These are phyloP conservation scores for Reutealis trisperma DNA, from an alignment of 345 rosid species.

Conservation along the genomic window DNA sequence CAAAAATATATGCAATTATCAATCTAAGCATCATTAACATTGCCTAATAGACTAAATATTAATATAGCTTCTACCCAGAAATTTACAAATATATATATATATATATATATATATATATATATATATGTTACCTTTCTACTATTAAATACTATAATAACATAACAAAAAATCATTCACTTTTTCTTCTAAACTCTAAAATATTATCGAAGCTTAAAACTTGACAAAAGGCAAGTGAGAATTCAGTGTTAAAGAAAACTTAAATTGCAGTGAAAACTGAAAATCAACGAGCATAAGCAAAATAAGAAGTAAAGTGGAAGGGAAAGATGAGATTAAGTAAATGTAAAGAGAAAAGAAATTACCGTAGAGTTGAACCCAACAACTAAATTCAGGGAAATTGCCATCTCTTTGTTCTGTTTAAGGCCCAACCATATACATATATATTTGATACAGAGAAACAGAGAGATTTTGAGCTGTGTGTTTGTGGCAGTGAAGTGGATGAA, in stretches of 20 bases:
- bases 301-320: neutral
- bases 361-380: conserved; percentile 33
- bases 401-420: conserved; percentile 15
- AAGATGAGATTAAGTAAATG: neutral
- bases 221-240: neutral
- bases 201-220: neutral
- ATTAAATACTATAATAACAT: neutral
- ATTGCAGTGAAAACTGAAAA: neutral
- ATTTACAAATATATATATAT: too few species aligned
- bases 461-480: conserved; percentile 2
- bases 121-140: neutral
- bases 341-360: conserved; percentile 21
- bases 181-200: neutral
- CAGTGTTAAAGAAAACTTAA: neutral
- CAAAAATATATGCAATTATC: neutral
- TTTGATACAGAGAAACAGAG: neutral
- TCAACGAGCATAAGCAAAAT: neutral
- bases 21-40: neutral
- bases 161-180: neutral
- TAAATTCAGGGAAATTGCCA: conserved; percentile 46
- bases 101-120: too few species aligned
- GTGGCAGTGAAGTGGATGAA: conserved; percentile 18
- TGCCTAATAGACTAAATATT: neutral
- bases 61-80: too few species aligned
- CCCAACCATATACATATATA: conserved; percentile 22